Evolutionary conservation across 371 early-diverging fungal species (phyloP).

Genomic region (Rhizopus arrhizus): DNA sequence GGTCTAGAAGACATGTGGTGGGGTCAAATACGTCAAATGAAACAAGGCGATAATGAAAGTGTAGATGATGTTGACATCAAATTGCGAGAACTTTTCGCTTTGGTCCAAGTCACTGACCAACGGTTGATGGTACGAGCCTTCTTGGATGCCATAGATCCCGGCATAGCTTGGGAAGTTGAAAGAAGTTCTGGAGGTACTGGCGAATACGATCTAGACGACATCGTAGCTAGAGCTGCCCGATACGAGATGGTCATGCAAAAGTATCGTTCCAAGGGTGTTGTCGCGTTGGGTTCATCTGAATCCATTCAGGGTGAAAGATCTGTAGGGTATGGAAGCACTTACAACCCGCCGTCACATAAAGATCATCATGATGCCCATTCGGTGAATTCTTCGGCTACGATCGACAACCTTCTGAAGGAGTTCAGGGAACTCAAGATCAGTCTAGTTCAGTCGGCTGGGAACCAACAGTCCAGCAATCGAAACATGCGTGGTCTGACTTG

Average conservation of each 20-base stretch:
- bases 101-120: neutral
- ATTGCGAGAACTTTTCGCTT: constrained; percentile 14
- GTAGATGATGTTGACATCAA: constrained; percentile 9
- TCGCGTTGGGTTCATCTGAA: no score
- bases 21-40: no score
- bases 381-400: no score
- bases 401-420: no score
- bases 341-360: no score
- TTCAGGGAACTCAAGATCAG: constrained; percentile 14
- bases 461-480: neutral
- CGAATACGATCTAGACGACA: neutral
- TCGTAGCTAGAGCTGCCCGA: constrained; percentile 1
- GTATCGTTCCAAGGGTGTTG: no score
- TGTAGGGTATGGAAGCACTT: no score
- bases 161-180: constrained; percentile 20
- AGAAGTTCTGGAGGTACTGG: neutral
- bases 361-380: no score
- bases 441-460: neutral
- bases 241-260: no score
- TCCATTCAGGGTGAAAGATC: no score
- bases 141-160: constrained; percentile 8
- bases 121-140: constrained; percentile 16
- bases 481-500: neutral
- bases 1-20: no score
- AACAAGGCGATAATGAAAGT: no score